phyloP scores from a whole-genome alignment of 441 rosid species.

The Populus tomentosa region DNA sequence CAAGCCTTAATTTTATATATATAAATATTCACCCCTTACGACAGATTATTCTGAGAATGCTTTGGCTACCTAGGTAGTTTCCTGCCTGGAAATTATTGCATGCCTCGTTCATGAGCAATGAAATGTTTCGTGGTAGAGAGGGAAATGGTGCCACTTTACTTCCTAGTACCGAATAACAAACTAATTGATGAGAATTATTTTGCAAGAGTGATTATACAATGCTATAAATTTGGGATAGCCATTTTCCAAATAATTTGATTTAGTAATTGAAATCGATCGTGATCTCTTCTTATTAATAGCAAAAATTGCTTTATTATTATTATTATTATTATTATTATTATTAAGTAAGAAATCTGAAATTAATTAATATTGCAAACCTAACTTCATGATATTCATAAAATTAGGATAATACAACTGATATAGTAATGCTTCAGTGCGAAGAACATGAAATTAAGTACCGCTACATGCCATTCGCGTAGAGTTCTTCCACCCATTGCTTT shows the following conservation, averaged over 20 bases:
- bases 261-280: not conserved
- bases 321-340: too few relatives aligned
- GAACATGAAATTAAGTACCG: not conserved
- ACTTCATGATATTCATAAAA: not conserved
- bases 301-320: too few relatives aligned
- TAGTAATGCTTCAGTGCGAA: not conserved
- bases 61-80: constrained; percentile 1
- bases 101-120: too few relatives aligned
- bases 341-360: not conserved
- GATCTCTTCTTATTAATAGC: not conserved
- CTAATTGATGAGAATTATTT: not conserved
- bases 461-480: constrained; percentile 6
- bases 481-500: constrained; percentile 26
- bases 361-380: not conserved
- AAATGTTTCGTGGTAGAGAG: not conserved
- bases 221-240: not conserved
- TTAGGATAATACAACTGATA: not conserved
- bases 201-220: not conserved
- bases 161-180: not conserved
- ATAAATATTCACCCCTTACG: too few relatives aligned
- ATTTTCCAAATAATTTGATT: not conserved
- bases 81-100: constrained; percentile 7
- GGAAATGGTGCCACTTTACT: not conserved
- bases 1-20: not conserved
- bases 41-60: not conserved